A percentile compares a stretch with the other conserved stretches of the same genome.
phyloP scores from a whole-genome alignment of 345 rosid species.

The Kandelia obovata region DNA sequence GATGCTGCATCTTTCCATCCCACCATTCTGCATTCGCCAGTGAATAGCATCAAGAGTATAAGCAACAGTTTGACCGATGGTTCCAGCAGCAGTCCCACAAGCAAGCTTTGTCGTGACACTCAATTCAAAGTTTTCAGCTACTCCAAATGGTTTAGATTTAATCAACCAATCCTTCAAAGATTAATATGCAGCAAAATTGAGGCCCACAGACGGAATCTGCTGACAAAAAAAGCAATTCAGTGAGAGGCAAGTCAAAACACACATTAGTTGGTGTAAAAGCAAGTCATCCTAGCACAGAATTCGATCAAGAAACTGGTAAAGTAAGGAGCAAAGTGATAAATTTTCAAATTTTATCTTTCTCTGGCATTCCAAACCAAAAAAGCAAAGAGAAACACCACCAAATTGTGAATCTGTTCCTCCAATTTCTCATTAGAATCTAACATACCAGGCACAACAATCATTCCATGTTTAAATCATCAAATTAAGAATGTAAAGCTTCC shows the following conservation, averaged over 20 bases:
- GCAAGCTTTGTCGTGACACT: constrained; percentile 82
- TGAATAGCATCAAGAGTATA: constrained; percentile 97
- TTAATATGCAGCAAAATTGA: constrained; percentile 83
- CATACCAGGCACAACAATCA: too few species aligned
- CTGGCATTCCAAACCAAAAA: not conserved
- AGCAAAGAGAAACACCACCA: too few species aligned
- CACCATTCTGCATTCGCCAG: constrained; percentile 97
- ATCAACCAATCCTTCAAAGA: constrained; percentile 86
- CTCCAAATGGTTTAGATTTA: constrained; percentile 60
- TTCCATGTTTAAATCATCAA: too few species aligned
- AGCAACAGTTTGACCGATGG: constrained; percentile 93
- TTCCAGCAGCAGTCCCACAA: constrained; percentile 97
- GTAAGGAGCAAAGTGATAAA: not conserved
- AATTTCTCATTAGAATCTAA: too few species aligned
- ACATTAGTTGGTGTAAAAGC: not conserved
- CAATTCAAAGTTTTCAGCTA: constrained; percentile 70
- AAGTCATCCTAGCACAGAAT: not conserved
- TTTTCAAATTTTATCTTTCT: constrained; percentile 3
- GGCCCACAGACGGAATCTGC: constrained; percentile 88
- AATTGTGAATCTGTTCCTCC: too few species aligned
- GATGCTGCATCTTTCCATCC: constrained; percentile 95
- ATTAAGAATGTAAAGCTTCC: too few species aligned
- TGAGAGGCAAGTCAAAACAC: not conserved
- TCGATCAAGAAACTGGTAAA: not conserved
- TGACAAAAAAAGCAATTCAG: not conserved